Conservation (phyloP, 1,139 yeast species). For the Hemisphaericaspora subhashii region DNA sequence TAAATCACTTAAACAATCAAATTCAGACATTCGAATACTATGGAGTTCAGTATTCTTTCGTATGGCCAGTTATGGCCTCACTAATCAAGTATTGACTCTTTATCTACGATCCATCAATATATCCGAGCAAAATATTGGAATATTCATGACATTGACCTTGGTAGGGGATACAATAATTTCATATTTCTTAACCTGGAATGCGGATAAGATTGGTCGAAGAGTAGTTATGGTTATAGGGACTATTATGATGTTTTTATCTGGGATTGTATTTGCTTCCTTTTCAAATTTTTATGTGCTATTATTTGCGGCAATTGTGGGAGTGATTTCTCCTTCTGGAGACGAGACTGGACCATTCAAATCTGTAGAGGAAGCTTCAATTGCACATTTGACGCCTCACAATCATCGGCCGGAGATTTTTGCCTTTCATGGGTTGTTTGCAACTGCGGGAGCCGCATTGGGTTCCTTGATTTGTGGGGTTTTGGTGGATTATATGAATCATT, state of each 20-base stretch:
- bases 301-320: slow-evolving; percentile 56
- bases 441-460: slow-evolving; percentile 78
- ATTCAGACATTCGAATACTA: slow-evolving; percentile 60
- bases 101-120: slow-evolving; percentile 60
- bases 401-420: slow-evolving; percentile 78
- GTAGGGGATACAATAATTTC: slow-evolving; percentile 79
- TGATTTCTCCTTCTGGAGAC: slow-evolving; percentile 87
- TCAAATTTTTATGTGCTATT: slow-evolving; percentile 56
- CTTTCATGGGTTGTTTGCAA: slow-evolving; percentile 63
- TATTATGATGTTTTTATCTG: slow-evolving; percentile 68
- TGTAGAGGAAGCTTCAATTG: slow-evolving; percentile 82
- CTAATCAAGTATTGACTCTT: slow-evolving; percentile 77
- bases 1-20: slow-evolving; percentile 26
- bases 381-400: slow-evolving; percentile 69
- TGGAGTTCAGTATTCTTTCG: slow-evolving; percentile 73
- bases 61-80: slow-evolving; percentile 75
- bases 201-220: slow-evolving; percentile 75
- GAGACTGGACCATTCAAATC: slow-evolving; percentile 94
- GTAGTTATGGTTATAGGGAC: slow-evolving; percentile 65
- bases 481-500: slow-evolving; percentile 44
- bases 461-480: slow-evolving; percentile 63
- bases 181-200: slow-evolving; percentile 72
- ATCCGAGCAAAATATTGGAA: slow-evolving; percentile 62
- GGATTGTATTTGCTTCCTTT: slow-evolving; percentile 55
- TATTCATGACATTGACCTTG: slow-evolving; percentile 81